Evolutionary conservation across 371 early-diverging fungal species (phyloP).

Genomic region (Rhizopus arrhizus): DNA sequence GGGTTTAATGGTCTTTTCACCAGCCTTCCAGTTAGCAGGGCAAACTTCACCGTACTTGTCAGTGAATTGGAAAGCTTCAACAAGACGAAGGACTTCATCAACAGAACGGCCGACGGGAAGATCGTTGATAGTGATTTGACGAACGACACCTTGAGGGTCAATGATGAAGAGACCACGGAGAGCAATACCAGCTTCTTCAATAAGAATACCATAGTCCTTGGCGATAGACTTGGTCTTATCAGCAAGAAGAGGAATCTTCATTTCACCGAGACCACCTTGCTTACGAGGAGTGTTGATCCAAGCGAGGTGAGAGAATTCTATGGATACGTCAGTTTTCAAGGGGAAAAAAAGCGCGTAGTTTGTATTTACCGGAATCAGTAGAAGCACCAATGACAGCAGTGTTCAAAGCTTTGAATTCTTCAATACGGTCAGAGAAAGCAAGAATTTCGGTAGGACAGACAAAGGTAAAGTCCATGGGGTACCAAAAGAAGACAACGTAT

Average conservation of each 20-base stretch:
- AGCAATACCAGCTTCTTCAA: conserved; percentile 64
- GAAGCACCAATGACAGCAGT: conserved; percentile 57
- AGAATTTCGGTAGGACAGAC: conserved; percentile 76
- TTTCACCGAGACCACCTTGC: conserved; percentile 78
- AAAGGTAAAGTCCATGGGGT: conserved; percentile 58
- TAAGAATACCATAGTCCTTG: conserved; percentile 69
- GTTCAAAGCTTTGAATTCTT: conserved; percentile 69
- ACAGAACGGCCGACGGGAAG: conserved; percentile 77
- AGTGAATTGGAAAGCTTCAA: conserved; percentile 81
- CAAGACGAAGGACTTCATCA: conserved; percentile 74
- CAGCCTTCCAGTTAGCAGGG: conserved; percentile 90
- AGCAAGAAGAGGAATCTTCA: conserved; percentile 72
- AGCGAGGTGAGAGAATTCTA: conserved; percentile 54
- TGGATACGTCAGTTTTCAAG: neutral
- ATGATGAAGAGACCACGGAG: conserved; percentile 76
- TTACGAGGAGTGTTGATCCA: conserved; percentile 74
- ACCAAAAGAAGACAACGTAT: conserved; percentile 54
- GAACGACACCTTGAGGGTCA: conserved; percentile 67
- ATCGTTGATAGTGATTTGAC: conserved; percentile 64
- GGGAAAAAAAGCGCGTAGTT: neutral
- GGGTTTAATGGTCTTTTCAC: conserved; percentile 69
- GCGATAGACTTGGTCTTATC: conserved; percentile 77
- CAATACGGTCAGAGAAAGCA: conserved; percentile 66
- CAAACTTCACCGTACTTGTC: conserved; percentile 73
- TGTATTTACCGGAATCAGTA: conserved; percentile 48